Evolutionary conservation across 2,329 filamentous ascomycete species (phyloP), one percentile per base, ranked within the genome.

Genomic region (Triangularia setosa): DNA sequence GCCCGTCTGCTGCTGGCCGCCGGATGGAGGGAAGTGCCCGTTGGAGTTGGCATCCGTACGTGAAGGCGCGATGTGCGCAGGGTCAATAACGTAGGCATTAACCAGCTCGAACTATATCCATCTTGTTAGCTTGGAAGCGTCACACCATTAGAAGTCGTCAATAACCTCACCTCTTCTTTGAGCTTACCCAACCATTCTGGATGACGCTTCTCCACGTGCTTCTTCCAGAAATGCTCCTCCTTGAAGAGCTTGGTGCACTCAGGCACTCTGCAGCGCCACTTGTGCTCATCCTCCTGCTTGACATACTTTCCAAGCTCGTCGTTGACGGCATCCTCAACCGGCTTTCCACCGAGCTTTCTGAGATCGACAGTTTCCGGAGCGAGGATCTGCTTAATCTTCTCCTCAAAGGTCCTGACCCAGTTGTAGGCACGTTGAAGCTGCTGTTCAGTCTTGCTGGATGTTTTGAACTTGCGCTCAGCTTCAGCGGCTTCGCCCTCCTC

Each of bases 391-490:
- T 92, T 82, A 60, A 99, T 84, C 79, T 99, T 99, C 74, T 99
- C 95, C 75, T 99, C 95, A 72, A 97, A 99, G 0, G 95, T 98
- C 80, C 91, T 96, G 65, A 99, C 96, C 95, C 96, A 99, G 74
- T 98, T 99, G 80, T 93, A 98, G 0, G 95, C 95, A 64, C 93
- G 90, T 73, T 96, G 91, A 14, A 98, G 86, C 75, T 98, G 95
- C 75, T 96, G 92, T 72, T 97, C 93, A 4, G 88, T 87, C 79
- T 96, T 97, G 59, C 84, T 84, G 16, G 87, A 83, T 65, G 86
- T 88, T 63, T 87, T 84, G 67, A 89, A 88, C 72, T 92, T 93
- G 73, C 90, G 90, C 66, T 95, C 91, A 5, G 84, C 74, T 40
- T 85, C 83, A 6, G 89, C 87, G 1, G 87, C 86, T 28, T 84